Conservation (phyloP, 2,329 filamentous ascomycete genomes). For the Pyrenochaeta sp. region DNA sequence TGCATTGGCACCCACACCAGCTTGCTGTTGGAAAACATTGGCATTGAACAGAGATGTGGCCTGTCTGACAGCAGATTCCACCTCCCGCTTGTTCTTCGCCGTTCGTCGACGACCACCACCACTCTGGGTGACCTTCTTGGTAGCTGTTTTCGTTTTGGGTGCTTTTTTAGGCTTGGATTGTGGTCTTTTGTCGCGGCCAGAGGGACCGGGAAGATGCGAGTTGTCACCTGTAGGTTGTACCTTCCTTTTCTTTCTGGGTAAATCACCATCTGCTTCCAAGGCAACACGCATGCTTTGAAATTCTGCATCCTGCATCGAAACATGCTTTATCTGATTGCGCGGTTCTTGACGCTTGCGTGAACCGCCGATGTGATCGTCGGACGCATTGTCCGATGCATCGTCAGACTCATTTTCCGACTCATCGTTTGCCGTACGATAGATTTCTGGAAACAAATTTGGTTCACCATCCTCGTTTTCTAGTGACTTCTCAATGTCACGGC, state of each 20-base stretch:
- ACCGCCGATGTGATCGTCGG: background rate
- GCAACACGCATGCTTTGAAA: conserved; percentile 39
- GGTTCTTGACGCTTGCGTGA: conserved; percentile 29
- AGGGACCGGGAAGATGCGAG: background rate
- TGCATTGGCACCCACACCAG: conserved; percentile 25
- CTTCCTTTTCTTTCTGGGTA: conserved; percentile 34
- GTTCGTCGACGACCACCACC: conserved; percentile 12
- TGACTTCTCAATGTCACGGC: conserved; percentile 20
- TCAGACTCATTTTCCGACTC: conserved; percentile 15
- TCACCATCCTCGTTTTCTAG: conserved; percentile 18
- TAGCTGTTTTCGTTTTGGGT: conserved; percentile 5
- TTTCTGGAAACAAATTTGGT: conserved; percentile 17
- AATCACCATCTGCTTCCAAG: conserved; percentile 32
- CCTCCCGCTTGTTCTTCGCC: conserved; percentile 26
- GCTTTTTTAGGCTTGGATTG: conserved; percentile 12
- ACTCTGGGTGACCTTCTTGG: background rate
- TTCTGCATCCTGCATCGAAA: conserved; percentile 39
- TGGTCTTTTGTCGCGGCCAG: conserved; percentile 5
- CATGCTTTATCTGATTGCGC: conserved; percentile 10
- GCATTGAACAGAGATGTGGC: conserved; percentile 35
- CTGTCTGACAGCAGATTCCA: conserved; percentile 25
- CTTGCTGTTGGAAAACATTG: conserved; percentile 46
- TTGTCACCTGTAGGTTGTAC: background rate
- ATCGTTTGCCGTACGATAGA: conserved; percentile 4
- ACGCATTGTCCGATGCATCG: conserved; percentile 6